Evolutionary conservation across 2,329 filamentous ascomycete genomes (phyloP).

Genomic region (Calonectria hawksworthii): DNA sequence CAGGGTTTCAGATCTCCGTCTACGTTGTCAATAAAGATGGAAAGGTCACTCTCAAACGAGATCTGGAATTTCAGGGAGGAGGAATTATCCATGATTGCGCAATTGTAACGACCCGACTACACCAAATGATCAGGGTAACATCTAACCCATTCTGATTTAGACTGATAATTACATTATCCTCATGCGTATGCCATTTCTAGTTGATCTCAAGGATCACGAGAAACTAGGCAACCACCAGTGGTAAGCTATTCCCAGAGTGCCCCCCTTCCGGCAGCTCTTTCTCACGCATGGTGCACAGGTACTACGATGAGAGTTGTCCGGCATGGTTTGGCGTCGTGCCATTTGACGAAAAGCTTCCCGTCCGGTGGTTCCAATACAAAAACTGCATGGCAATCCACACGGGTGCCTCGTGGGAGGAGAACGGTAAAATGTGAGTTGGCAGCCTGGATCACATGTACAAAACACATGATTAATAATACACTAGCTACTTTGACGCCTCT

Average conservation of each 20-base stretch:
- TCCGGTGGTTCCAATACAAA: not conserved
- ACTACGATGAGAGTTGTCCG: not conserved
- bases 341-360: not conserved
- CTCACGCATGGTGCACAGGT: not conserved
- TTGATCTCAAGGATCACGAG: not conserved
- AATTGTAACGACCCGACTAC: not conserved
- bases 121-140: not conserved
- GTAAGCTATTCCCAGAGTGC: too few relatives aligned
- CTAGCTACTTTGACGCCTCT: not conserved
- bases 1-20: not conserved
- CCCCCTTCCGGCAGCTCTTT: too few relatives aligned
- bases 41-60: not conserved
- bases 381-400: conserved; percentile 6
- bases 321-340: not conserved
- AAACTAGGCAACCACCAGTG: not conserved
- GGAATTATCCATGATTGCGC: not conserved
- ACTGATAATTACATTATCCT: not conserved
- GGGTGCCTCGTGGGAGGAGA: not conserved
- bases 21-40: not conserved
- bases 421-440: not conserved
- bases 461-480: not conserved
- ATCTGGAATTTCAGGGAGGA: not conserved
- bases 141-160: not conserved
- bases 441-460: too few relatives aligned
- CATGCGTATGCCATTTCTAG: not conserved